phyloP scores from a whole-genome alignment of 2,329 filamentous ascomycete genomes.

The Cytospora leucostoma region DNA sequence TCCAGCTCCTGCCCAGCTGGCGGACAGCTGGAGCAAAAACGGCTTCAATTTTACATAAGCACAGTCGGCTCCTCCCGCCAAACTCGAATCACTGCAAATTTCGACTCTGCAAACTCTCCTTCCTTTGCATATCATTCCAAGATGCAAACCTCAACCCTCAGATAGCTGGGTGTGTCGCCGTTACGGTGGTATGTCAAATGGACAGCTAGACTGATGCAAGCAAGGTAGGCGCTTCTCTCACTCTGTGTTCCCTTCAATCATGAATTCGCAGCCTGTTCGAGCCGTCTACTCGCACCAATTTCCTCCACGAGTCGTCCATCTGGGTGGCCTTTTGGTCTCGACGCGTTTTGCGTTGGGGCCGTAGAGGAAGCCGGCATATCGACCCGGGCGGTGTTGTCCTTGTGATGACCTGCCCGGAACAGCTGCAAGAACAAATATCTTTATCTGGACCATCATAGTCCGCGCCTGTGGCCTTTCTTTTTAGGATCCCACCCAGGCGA shows the following conservation, averaged over 20 bases:
- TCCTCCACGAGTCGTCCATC: constrained; percentile 32
- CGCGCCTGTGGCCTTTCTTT: constrained; percentile 33
- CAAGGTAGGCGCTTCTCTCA: neutral
- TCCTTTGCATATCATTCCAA: neutral
- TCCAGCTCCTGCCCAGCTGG: neutral
- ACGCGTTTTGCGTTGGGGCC: constrained; percentile 36
- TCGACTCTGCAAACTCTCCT: neutral
- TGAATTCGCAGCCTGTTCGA: constrained; percentile 22
- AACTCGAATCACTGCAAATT: neutral
- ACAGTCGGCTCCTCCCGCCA: neutral
- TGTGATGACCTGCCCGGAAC: constrained; percentile 6
- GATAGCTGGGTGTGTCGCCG: too few species aligned
- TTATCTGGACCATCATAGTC: constrained; percentile 39
- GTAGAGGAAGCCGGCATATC: constrained; percentile 33
- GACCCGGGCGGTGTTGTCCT: constrained; percentile 17
- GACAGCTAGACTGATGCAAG: neutral
- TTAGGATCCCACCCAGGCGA: constrained; percentile 33
- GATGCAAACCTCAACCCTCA: neutral
- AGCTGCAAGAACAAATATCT: constrained; percentile 35
- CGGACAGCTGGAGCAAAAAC: neutral
- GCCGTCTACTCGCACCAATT: constrained; percentile 25
- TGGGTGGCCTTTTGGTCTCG: constrained; percentile 35
- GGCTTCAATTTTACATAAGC: neutral
- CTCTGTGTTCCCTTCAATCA: neutral
- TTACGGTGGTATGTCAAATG: too few species aligned